Percentiles rank a stretch among this genome's conserved stretches.
Evolutionary conservation across 495 filamentous ascomycete genomes (phyloP).

Genomic region (Talaromyces trachyspermus): DNA sequence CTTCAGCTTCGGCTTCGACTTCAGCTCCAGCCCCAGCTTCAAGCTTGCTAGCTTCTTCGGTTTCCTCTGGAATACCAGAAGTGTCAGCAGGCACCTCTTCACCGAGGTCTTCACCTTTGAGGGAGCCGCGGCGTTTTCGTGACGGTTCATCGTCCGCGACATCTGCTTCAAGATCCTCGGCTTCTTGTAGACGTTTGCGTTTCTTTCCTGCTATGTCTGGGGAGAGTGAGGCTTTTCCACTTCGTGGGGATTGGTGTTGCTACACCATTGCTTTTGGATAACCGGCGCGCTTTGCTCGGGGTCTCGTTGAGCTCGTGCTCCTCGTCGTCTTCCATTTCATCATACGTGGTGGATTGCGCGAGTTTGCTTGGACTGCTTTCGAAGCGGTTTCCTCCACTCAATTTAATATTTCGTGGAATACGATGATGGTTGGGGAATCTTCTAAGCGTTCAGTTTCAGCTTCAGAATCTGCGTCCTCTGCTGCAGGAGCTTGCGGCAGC

Average conservation of each 20-base stretch:
- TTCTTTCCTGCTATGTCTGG: slow-evolving; percentile 33
- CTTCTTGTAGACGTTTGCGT: slow-evolving; percentile 38
- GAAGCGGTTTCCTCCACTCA: slow-evolving; percentile 40
- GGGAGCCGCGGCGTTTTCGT: slow-evolving; percentile 37
- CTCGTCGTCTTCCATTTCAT: slow-evolving; percentile 36
- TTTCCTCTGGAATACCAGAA: slow-evolving; percentile 23
- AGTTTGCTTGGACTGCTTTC: slow-evolving; percentile 65
- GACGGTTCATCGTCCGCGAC: slow-evolving; percentile 32
- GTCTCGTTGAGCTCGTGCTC: slow-evolving; percentile 31
- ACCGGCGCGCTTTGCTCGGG: slow-evolving; percentile 31
- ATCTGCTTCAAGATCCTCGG: slow-evolving; percentile 34
- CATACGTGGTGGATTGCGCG: slow-evolving; percentile 41
- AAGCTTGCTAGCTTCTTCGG: slow-evolving; percentile 28
- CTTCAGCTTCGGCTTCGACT: no score
- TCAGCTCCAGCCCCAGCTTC: no score
- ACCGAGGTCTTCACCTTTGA: slow-evolving; percentile 35
- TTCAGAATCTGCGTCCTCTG: slow-evolving; percentile 77
- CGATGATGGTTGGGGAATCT: slow-evolving; percentile 70
- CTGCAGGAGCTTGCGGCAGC: slow-evolving; percentile 33
- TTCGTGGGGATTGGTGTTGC: neutral
- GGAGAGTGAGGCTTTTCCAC: neutral
- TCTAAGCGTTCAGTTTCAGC: slow-evolving; percentile 95
- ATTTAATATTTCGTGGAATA: slow-evolving; percentile 51
- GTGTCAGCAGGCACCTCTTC: slow-evolving; percentile 30
- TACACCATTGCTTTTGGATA: slow-evolving; percentile 24